Base-by-base conservation (phyloP, 1,139 yeast genomes). In the Kluyveromyces sp. region DNA sequence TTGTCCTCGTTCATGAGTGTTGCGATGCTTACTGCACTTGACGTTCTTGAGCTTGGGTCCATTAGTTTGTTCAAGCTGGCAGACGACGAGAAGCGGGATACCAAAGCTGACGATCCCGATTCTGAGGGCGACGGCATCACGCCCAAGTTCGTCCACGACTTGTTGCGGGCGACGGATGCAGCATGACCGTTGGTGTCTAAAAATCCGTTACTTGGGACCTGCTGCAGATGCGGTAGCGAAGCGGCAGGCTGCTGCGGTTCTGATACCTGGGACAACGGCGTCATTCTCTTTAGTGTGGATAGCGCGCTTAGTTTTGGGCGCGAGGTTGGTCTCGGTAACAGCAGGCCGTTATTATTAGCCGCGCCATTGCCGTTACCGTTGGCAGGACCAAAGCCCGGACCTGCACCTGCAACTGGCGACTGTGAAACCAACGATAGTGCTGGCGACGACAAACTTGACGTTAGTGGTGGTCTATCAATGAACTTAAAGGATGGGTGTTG, bases 261-360 rank as follows among this genome's bases (percentile, higher is more conserved):
- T 21, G 34, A 30, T 4, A 4, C 21, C 15, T 28, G 34, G 30
- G 41, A 29, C 15, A 59, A 41, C 6, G 72, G 72, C 0, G 72
- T 68, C 72, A 68, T 67, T 54, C 67, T 56, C 52, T 68, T 68
- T 47, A 69, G 47, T 3, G 67, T 61, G 0, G 72, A 69, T 29
- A 68, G 53, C 2, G 67, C 71, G 48, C 58, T 63, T 7, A 50
- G 40, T 35, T 50, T 50, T 7, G 48, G 48, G 10, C 52, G 41
- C 8, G 50, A 41, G 21, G 46, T 26, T 10, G 43, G 43, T 7
- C 43, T 26, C 4, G 37, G 39, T 35, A 41, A 15, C 8, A 34
- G 15, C 2, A 27, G 21, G 3, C 15, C 39, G 28, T 31, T 5
- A 26, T 25, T 31, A 8, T 4, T 39, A 15, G 28, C 28, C 41